Evolutionary conservation across 768 basidiomycete genomes (phyloP), one percentile per base, ranked within the genome.

Genomic region (Fomitopsis pulvina): DNA sequence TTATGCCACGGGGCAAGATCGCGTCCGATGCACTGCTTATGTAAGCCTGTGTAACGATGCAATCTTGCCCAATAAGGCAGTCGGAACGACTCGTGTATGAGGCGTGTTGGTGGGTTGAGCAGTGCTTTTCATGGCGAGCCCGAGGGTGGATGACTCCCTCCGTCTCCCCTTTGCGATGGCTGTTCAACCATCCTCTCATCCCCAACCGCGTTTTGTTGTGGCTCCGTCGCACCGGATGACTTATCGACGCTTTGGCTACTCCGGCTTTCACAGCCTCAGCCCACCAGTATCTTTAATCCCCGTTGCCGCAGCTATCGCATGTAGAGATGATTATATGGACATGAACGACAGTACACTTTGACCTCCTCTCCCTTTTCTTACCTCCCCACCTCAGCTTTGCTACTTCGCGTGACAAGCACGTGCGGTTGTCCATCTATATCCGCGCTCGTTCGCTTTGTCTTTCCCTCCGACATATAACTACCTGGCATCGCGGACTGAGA

Each of bases 81-180:
- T 21, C 12, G 25, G 21, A 11, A 22, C 11, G 16, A 26, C 55
- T 60, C 61, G 59, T 63, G 61, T 57, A 53, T 34, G 53, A 54
- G 51, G 59, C 61, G 61, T 63, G 61, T 60, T 60, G 32, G 56
- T 60, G 59, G 57, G 55, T 45, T 29, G 49, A 54, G 56, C 61
- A 54, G 57, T 59, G 61, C 59, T 52, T 60, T 60, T 60, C 51
- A 57, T 55, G 49, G 47, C 37, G 38, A 32, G 39, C 55, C 52
- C 53, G 52, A 47, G 54, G 57, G 56, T 45, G 51, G 54, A 53
- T 52, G 52, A 56, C 52, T 50, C 42, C 59, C 58, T 52, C 52
- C 48, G 47, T 44, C 50, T 49, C 51, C 52, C 45, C 53, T 53
- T 60, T 62, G 57, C 57, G 45, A 64, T 55, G 55, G 51, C 57